phyloP scores from a whole-genome alignment of 805 yeast genomes.

The Sugiyamaella boreocaroliniensis region DNA sequence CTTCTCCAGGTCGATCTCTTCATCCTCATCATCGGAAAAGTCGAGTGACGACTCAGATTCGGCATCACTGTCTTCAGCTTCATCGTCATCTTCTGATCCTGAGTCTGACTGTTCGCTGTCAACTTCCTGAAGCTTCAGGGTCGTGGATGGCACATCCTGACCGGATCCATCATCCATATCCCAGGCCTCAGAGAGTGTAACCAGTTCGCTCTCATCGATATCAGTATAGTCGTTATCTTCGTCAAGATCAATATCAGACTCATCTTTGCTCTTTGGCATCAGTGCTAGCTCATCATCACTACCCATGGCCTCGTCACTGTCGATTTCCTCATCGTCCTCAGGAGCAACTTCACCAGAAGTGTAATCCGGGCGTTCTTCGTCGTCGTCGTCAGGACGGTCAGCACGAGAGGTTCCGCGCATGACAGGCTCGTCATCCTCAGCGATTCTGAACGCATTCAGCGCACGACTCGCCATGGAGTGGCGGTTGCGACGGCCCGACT shows the following conservation, averaged over 20 bases:
- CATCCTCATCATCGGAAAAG: constrained; percentile 34
- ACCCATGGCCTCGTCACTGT: constrained; percentile 85
- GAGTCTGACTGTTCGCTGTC: constrained; percentile 17
- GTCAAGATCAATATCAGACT: constrained; percentile 39
- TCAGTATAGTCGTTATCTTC: constrained; percentile 45
- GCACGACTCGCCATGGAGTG: constrained; percentile 30
- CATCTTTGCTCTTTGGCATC: constrained; percentile 15
- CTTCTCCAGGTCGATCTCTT: constrained; percentile 45
- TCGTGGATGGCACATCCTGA: background rate
- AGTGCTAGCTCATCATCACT: constrained; percentile 56
- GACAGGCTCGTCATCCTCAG: constrained; percentile 35
- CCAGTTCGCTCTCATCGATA: constrained; percentile 69
- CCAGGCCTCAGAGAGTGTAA: constrained; percentile 84
- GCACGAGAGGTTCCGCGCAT: constrained; percentile 27
- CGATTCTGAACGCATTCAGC: constrained; percentile 47
- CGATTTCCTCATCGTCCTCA: constrained; percentile 44
- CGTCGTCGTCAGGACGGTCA: constrained; percentile 31
- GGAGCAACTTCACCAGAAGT: constrained; percentile 27
- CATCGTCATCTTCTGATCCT: background rate
- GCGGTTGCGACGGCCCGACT: constrained; percentile 2
- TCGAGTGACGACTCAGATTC: background rate
- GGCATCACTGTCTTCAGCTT: background rate
- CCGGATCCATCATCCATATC: constrained; percentile 39
- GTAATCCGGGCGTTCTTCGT: constrained; percentile 24
- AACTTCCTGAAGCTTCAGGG: background rate